Evolutionary conservation across 805 yeast species (phyloP).

Genomic region (Hanseniaspora meyeri): DNA sequence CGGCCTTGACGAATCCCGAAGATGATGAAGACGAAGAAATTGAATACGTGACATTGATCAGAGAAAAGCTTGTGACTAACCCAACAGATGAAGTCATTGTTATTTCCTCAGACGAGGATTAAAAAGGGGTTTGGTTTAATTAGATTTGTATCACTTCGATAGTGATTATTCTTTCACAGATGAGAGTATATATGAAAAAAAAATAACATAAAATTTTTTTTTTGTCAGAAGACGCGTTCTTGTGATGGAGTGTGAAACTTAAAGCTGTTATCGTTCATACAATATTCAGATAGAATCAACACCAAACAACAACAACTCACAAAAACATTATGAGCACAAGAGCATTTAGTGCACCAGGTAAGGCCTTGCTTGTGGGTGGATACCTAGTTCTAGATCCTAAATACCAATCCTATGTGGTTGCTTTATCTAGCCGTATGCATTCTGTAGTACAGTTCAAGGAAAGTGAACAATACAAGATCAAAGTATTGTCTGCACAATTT

Average conservation of each 20-base stretch:
- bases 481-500: slow-evolving; percentile 67
- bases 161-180: no score
- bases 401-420: slow-evolving; percentile 70
- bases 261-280: not conserved
- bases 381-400: slow-evolving; percentile 74
- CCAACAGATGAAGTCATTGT: slow-evolving; percentile 12
- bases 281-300: no score
- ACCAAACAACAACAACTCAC: no score
- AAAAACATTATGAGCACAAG: slow-evolving; percentile 15
- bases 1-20: not conserved
- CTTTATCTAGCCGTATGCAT: slow-evolving; percentile 82
- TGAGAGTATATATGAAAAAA: no score
- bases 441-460: slow-evolving; percentile 36
- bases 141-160: not conserved
- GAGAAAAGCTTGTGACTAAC: slow-evolving; percentile 4
- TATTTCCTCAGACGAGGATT: slow-evolving; percentile 7
- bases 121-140: not conserved
- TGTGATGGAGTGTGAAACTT: not conserved
- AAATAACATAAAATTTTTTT: no score
- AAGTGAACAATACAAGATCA: slow-evolving; percentile 10
- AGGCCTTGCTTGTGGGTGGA: slow-evolving; percentile 90
- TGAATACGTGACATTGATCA: not conserved
- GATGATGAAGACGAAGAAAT: not conserved
- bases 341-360: slow-evolving; percentile 88
- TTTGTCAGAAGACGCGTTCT: not conserved